Conservation (phyloP, 2,329 filamentous ascomycete genomes). For the Samsoniella hepiali region DNA sequence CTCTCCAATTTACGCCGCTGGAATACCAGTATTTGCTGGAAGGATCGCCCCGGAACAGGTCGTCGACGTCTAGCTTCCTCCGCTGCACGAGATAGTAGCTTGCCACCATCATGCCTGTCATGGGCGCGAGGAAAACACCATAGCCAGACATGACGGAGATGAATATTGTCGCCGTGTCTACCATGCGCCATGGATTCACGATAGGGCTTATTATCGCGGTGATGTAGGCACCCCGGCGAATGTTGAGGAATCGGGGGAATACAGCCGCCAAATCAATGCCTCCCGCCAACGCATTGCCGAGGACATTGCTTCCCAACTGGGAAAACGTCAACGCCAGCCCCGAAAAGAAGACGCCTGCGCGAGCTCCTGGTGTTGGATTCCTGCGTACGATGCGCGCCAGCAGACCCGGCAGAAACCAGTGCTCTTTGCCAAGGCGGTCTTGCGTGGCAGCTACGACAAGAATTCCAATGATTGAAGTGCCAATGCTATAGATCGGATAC, state of each 20-base stretch:
- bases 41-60: conserved; percentile 32
- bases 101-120: conserved; percentile 40
- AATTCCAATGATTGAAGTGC: conserved; percentile 38
- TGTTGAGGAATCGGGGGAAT: conserved; percentile 38
- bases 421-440: conserved; percentile 33
- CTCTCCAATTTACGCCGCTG: conserved; percentile 40
- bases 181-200: conserved; percentile 39
- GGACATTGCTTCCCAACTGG: conserved; percentile 37
- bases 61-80: conserved; percentile 35
- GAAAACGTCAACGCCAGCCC: conserved; percentile 35
- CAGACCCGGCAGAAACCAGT: conserved; percentile 39
- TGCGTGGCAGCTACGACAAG: conserved; percentile 40
- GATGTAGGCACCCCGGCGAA: conserved; percentile 37
- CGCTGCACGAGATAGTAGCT: conserved; percentile 34
- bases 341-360: conserved; percentile 38
- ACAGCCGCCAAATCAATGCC: conserved; percentile 39
- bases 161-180: conserved; percentile 36
- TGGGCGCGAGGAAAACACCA: conserved; percentile 37
- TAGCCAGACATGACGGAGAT: conserved; percentile 37
- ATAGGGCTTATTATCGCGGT: conserved; percentile 34
- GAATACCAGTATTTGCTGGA: conserved; percentile 40
- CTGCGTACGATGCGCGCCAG: conserved; percentile 32
- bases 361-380: conserved; percentile 31
- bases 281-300: conserved; percentile 36
- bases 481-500: conserved; percentile 36